Base-by-base conservation (phyloP, 2,329 filamentous ascomycete genomes). In the Penicillium olsonii region DNA sequence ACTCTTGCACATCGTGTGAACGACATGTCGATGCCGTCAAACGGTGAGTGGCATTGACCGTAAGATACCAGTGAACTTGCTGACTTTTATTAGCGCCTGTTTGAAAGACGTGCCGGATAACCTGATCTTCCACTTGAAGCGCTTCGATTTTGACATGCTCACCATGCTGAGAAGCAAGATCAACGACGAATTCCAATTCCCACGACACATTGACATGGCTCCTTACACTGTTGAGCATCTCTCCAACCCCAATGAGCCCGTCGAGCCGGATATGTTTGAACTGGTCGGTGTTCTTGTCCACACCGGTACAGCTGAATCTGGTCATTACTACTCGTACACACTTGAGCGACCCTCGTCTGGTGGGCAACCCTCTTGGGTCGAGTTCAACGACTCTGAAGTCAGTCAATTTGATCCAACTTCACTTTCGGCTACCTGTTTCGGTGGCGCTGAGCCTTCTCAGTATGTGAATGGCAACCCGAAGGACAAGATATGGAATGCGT, bases 311-410 rank as follows among this genome's bases (percentile, higher is more conserved):
- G 91, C 92, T 11, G 90, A 96, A 65, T 92, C 90, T 22, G 94
- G 94, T 0, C 94, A 99, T 68, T 99, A 99, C 72, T 97, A 96
- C 72, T 97, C 92, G 0, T 97, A 91, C 67, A 90, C 95, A 55
- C 87, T 90, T 45, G 88, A 96, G 68, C 82, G 91, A 15, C 84
- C 89, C 14, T 71, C 78, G 17, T 68, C 68, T 12, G 67, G 68
- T 4, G 74, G 75, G 10, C 73, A 62, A 45, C 71, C 70, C 44
- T 75, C 75, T 5, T 99, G 94, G 94, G 80, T 95, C 9, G 90
- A 96, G 65, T 96, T 96, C 71, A 97, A 99, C 60, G 94, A 99
- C 67, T 86, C 90, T n/a, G 78, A 83, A 42, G 92, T 96, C 19
- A 83, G 78, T 15, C 72, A 78, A 1, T 96, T 92, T 78, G 87